Conservation (phyloP, 116 monocot genomes). For the Iris pallida region DNA sequence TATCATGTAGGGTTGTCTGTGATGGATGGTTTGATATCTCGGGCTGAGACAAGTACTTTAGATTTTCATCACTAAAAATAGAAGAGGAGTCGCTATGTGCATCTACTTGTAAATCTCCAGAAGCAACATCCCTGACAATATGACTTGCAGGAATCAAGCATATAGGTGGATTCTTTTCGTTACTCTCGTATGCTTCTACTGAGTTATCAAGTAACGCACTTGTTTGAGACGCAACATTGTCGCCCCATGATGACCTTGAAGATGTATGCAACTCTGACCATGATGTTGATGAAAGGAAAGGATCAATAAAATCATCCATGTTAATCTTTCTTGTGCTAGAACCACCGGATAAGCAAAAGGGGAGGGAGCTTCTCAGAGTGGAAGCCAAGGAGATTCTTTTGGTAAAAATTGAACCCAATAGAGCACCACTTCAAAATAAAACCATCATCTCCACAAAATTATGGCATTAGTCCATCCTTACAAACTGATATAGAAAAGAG, state of each 20-base stretch:
- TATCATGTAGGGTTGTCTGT: background rate
- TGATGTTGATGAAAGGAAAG: conserved; percentile 37
- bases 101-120: conserved; percentile 23
- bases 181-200: conserved; percentile 17
- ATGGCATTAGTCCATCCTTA: too few species aligned
- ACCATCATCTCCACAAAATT: too few species aligned
- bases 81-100: conserved; percentile 17
- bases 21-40: conserved; percentile 9
- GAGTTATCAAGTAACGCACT: conserved; percentile 21
- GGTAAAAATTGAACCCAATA: too few species aligned
- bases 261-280: conserved; percentile 32
- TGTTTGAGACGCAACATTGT: conserved; percentile 19
- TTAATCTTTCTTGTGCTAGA: background rate
- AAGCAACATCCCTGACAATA: conserved; percentile 11
- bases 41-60: conserved; percentile 29
- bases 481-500: too few species aligned
- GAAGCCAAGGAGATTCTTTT: too few species aligned
- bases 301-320: conserved; percentile 48
- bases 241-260: conserved; percentile 27
- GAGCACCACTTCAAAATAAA: too few species aligned
- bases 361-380: too few species aligned
- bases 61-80: conserved; percentile 21
- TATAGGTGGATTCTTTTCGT: conserved; percentile 19
- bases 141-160: conserved; percentile 29
- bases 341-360: too few species aligned